Evolutionary conservation across 768 basidiomycete species (phyloP).

Genomic region (Lentinus tigrinus): DNA sequence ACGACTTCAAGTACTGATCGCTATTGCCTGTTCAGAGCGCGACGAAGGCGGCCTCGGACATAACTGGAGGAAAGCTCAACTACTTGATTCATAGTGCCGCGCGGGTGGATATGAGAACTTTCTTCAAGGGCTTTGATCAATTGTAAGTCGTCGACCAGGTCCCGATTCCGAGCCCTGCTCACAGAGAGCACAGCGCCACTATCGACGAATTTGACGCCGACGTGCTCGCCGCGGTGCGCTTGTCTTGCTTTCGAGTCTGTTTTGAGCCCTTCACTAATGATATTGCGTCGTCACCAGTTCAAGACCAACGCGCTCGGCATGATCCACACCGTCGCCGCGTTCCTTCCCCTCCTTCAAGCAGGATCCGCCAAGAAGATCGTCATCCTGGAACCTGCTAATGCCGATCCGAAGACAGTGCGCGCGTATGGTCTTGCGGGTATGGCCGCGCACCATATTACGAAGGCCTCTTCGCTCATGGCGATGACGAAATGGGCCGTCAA

Average conservation of each 20-base stretch:
- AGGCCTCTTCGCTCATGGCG: slow-evolving; percentile 37
- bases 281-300: slow-evolving; percentile 20
- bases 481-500: slow-evolving; percentile 36
- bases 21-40: background rate
- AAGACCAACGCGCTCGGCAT: slow-evolving; percentile 37
- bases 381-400: slow-evolving; percentile 30
- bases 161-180: background rate
- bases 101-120: background rate
- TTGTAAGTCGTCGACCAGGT: background rate
- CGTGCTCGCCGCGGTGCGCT: slow-evolving; percentile 3
- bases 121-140: background rate
- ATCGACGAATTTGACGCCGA: slow-evolving; percentile 4
- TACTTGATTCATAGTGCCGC: slow-evolving; percentile 1
- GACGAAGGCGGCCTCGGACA: background rate
- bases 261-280: background rate
- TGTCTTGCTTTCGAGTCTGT: background rate
- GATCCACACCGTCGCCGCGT: slow-evolving; percentile 33
- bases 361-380: slow-evolving; percentile 36
- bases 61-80: background rate
- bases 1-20: no score
- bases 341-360: slow-evolving; percentile 38
- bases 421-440: background rate
- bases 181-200: background rate
- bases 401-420: slow-evolving; percentile 27
- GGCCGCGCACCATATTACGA: slow-evolving; percentile 35